A percentile compares a stretch with the other conserved stretches of the same genome.
Conservation (phyloP, 2,329 filamentous ascomycete species). For the Sclerotinia minor region DNA sequence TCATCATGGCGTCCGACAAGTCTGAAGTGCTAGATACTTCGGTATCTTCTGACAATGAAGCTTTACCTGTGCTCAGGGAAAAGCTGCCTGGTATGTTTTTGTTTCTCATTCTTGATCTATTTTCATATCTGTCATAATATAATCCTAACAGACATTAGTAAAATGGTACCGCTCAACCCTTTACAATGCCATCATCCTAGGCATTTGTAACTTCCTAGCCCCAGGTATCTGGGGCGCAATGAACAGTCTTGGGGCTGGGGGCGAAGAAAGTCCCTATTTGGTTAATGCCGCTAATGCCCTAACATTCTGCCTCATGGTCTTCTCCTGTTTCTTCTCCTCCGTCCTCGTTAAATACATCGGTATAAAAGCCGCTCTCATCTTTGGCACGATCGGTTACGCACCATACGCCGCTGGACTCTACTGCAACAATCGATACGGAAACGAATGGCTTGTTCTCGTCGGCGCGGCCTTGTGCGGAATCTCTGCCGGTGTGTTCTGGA, state of each 20-base stretch:
- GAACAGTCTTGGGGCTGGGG: conserved; percentile 72
- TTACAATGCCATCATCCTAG: conserved; percentile 71
- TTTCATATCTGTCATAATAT: not conserved
- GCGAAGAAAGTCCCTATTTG: conserved; percentile 62
- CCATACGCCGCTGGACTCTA: conserved; percentile 72
- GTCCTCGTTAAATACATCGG: conserved; percentile 66
- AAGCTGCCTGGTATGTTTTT: conserved; percentile 28
- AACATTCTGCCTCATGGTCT: conserved; percentile 71
- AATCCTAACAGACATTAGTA: conserved; percentile 24
- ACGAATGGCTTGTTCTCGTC: conserved; percentile 66
- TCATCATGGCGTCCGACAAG: conserved; percentile 21
- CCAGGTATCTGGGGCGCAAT: conserved; percentile 73
- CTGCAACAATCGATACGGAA: conserved; percentile 69
- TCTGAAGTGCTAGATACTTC: conserved; percentile 17
- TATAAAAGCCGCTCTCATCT: conserved; percentile 68
- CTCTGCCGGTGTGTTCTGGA: conserved; percentile 70
- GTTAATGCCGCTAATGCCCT: conserved; percentile 69
- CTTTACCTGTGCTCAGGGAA: conserved; percentile 25
- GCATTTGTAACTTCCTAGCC: conserved; percentile 68
- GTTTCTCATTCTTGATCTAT: not conserved
- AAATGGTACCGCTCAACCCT: conserved; percentile 72
- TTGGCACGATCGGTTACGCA: conserved; percentile 71
- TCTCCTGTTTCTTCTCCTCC: conserved; percentile 67
- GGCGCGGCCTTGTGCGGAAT: conserved; percentile 43
- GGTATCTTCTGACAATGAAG: conserved; percentile 31